Percentiles rank a stretch among this genome's conserved stretches.
These are phyloP conservation scores for Lactifluus echinatus DNA, from an alignment of 768 basidiomycete genomes.

Conservation along the genomic window DNA sequence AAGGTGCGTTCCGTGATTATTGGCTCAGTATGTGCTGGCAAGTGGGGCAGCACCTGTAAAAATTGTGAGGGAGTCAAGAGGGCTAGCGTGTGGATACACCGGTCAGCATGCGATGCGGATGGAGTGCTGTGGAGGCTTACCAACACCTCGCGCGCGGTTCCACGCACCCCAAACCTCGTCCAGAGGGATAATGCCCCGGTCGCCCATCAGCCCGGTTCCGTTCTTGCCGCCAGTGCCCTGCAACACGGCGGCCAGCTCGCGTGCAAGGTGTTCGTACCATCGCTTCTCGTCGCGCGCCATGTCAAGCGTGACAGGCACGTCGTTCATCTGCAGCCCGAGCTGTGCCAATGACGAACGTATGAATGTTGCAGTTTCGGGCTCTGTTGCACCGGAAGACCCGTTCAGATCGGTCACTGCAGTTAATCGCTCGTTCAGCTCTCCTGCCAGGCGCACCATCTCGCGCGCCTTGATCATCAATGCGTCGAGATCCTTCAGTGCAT, in stretches of 20 bases:
- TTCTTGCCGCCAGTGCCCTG: constrained; percentile 36
- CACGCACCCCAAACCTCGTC: constrained; percentile 95
- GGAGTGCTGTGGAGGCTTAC: constrained; percentile 36
- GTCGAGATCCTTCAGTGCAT: constrained; percentile 81
- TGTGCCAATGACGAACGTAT: constrained; percentile 86
- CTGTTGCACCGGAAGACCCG: constrained; percentile 28
- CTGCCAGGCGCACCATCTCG: constrained; percentile 87
- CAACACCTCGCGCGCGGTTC: constrained; percentile 89
- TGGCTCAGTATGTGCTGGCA: constrained; percentile 58
- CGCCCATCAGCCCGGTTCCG: constrained; percentile 59
- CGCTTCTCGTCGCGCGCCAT: constrained; percentile 76
- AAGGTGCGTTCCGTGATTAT: constrained; percentile 62
- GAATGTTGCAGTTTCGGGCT: constrained; percentile 79
- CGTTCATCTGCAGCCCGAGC: constrained; percentile 70
- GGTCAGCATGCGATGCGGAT: background rate
- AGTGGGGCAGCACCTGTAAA: constrained; percentile 59
- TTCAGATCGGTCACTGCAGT: constrained; percentile 30
- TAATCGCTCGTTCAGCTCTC: constrained; percentile 77
- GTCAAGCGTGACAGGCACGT: constrained; percentile 78
- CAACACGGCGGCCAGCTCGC: constrained; percentile 71
- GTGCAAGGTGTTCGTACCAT: constrained; percentile 75
- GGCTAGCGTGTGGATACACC: constrained; percentile 38
- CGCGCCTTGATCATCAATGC: constrained; percentile 84
- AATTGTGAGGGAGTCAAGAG: constrained; percentile 86
- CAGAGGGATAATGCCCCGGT: constrained; percentile 72